A percentile compares a stretch with the other conserved stretches of the same genome.
Conservation (phyloP, 2,329 filamentous ascomycete genomes). For the Exophiala phaeomuriformis region DNA sequence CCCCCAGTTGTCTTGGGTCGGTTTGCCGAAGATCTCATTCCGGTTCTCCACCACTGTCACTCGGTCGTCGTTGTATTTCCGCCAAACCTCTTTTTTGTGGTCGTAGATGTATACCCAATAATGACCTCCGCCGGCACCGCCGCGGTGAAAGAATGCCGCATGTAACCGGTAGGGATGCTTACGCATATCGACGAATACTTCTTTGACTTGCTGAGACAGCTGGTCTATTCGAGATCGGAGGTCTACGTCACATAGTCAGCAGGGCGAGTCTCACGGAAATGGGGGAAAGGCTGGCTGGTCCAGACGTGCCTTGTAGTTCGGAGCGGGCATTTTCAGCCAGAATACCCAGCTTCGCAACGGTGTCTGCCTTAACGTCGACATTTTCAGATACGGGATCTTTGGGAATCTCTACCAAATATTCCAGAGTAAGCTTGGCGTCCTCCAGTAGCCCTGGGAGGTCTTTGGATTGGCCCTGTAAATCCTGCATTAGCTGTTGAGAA, state of each 20-base stretch:
- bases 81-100: conserved; percentile 73
- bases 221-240: conserved; percentile 11
- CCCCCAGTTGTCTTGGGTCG: conserved; percentile 32
- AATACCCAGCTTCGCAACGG: conserved; percentile 15
- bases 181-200: conserved; percentile 57
- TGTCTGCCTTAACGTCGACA: conserved; percentile 14
- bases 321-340: conserved; percentile 18
- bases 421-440: conserved; percentile 22
- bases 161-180: conserved; percentile 73
- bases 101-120: conserved; percentile 98
- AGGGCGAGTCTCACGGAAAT: not conserved
- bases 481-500: not conserved
- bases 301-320: conserved; percentile 18
- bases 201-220: conserved; percentile 39
- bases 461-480: conserved; percentile 17
- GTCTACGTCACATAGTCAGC: conserved; percentile 6
- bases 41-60: conserved; percentile 63
- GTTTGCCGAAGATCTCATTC: conserved; percentile 48
- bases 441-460: conserved; percentile 22
- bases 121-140: conserved; percentile 64
- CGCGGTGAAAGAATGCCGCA: conserved; percentile 84
- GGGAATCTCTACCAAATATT: conserved; percentile 16
- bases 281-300: not conserved
- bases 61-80: conserved; percentile 84
- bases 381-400: conserved; percentile 13